Conservation (phyloP, 805 yeast species). For the Kazachstania taianensis region DNA sequence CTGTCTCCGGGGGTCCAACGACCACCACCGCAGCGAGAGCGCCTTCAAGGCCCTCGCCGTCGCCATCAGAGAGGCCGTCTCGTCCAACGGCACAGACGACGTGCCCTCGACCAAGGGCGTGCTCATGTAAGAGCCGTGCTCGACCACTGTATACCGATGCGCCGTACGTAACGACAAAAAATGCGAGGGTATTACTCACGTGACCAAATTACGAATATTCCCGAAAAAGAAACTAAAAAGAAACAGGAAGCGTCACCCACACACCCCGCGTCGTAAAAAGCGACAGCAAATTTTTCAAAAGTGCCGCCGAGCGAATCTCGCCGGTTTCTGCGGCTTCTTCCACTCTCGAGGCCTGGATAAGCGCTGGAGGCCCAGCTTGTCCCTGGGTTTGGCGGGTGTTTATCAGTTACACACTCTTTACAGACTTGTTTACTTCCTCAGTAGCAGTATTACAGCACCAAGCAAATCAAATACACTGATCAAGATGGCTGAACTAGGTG, state of each 20-base stretch:
- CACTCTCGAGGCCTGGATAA: too few species aligned
- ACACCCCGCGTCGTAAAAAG: background rate
- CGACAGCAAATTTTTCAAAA: slow-evolving; percentile 1
- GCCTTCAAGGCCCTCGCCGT: slow-evolving; percentile 95
- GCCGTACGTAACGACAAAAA: too few species aligned
- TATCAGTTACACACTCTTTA: too few species aligned
- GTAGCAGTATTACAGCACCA: too few species aligned
- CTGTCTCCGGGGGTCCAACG: slow-evolving; percentile 85
- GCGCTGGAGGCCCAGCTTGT: too few species aligned
- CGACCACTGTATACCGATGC: too few species aligned
- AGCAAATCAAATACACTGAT: background rate
- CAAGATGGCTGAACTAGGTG: slow-evolving; percentile 49
- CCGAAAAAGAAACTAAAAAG: too few species aligned
- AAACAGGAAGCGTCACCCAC: too few species aligned
- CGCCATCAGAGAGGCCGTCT: slow-evolving; percentile 78
- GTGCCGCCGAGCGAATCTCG: background rate
- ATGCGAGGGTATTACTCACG: too few species aligned
- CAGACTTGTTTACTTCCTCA: too few species aligned
- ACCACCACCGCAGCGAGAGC: slow-evolving; percentile 91
- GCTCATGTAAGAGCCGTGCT: slow-evolving; percentile 41
- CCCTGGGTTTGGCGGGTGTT: too few species aligned
- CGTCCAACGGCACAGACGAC: slow-evolving; percentile 77
- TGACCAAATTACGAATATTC: too few species aligned
- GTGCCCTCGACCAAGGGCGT: slow-evolving; percentile 97
- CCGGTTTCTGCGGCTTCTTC: background rate